Evolutionary conservation across 1,284 basidiomycete species (phyloP).

Genomic region (Ustilago tritici): DNA sequence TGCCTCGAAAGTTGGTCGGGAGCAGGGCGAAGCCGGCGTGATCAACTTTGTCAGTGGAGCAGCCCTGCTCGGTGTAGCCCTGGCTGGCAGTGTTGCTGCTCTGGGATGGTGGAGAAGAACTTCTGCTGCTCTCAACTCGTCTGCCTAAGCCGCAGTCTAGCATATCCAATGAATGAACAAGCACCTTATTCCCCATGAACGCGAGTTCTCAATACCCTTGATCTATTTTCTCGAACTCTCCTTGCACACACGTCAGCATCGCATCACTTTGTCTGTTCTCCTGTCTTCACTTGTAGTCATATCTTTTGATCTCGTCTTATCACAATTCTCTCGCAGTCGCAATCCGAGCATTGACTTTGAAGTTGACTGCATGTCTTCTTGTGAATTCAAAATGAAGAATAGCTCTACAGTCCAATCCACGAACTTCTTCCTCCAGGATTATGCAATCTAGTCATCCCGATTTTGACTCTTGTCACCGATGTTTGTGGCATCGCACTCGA

Average conservation of each 20-base stretch:
- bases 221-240: background rate
- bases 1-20: slow-evolving; percentile 8
- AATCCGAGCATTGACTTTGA: background rate
- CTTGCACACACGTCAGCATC: slow-evolving; percentile 5
- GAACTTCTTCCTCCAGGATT: slow-evolving; percentile 89
- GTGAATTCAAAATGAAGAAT: background rate
- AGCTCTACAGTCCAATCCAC: slow-evolving; percentile 77
- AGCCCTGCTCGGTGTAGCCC: slow-evolving; percentile 46
- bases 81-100: slow-evolving; percentile 52
- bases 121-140: slow-evolving; percentile 37
- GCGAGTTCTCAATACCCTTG: background rate
- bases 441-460: slow-evolving; percentile 89
- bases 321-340: slow-evolving; percentile 2
- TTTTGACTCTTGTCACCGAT: slow-evolving; percentile 76
- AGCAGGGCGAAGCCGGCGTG: slow-evolving; percentile 34
- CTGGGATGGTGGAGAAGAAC: slow-evolving; percentile 54
- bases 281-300: slow-evolving; percentile 12
- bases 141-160: slow-evolving; percentile 12
- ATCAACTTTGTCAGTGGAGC: slow-evolving; percentile 56
- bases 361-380: background rate
- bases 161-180: background rate
- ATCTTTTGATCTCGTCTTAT: background rate
- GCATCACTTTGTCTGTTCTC: slow-evolving; percentile 1
- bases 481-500: slow-evolving; percentile 19
- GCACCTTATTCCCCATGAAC: background rate